These are phyloP conservation scores for Arabidopsis hybrid DNA, from an alignment of 441 rosid genomes.

Conservation along the genomic window DNA sequence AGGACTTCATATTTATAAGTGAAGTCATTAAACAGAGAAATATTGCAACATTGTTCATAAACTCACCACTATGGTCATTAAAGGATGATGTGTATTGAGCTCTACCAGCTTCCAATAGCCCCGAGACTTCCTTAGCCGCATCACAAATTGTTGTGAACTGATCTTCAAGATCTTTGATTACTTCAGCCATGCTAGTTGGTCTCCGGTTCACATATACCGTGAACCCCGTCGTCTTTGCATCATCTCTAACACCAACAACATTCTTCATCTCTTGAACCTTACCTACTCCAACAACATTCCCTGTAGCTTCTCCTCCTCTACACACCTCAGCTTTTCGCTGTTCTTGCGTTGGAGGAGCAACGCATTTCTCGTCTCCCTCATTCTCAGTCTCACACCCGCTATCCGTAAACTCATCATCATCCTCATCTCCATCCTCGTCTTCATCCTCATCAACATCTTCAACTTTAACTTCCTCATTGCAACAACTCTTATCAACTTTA, in stretches of 20 bases:
- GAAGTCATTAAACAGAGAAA: constrained; percentile 9
- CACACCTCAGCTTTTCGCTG: constrained; percentile 55
- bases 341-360: constrained; percentile 49
- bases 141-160: constrained; percentile 73
- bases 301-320: constrained; percentile 54
- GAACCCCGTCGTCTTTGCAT: constrained; percentile 64
- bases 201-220: constrained; percentile 91
- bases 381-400: constrained; percentile 44
- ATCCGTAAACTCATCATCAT: constrained; percentile 64
- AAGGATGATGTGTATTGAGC: constrained; percentile 66
- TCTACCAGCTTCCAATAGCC: constrained; percentile 79
- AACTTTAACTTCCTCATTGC: constrained; percentile 73
- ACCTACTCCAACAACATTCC: constrained; percentile 61
- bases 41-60: not conserved
- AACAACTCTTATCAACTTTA: constrained; percentile 42
- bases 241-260: constrained; percentile 51
- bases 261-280: constrained; percentile 63
- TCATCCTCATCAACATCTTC: constrained; percentile 73
- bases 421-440: constrained; percentile 54
- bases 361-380: constrained; percentile 53
- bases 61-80: constrained; percentile 79
- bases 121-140: constrained; percentile 82
- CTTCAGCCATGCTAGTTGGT: constrained; percentile 96
- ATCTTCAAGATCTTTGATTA: constrained; percentile 87
- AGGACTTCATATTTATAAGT: not conserved